Evolutionary conservation across 2,329 filamentous ascomycete species (phyloP), one percentile per base, ranked within the genome.

Genomic region (Monilinia laxa): DNA sequence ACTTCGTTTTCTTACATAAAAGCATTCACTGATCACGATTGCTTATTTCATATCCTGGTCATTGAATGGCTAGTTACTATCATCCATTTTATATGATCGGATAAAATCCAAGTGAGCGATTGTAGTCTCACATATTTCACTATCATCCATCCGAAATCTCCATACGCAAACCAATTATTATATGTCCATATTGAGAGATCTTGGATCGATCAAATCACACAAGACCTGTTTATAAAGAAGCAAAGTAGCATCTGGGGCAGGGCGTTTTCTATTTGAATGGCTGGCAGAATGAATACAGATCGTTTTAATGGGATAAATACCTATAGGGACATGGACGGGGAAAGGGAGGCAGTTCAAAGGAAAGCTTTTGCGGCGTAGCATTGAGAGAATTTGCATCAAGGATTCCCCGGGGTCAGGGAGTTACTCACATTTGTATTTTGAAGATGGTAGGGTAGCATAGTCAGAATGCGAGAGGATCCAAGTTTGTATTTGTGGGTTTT

Each of bases 171-270:
- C 28, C 35, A 51, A 11, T 35, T 51, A 58, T 52, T 62, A 25
- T 20, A 49, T 62, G 58, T 62, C 31, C 31, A 62, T 62, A 62
- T 38, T 62, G 45, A 62, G 31, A 40, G 58, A 40, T 12, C 45
- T 25, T 40, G 14, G 58, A 51, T 62, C 31, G 45, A 62, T 51
- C 58, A 38, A 51, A 51, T 45, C 45, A 40, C 45, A 62, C 35
- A 52, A 51, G 45, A 51, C 58, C 45, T 62, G 58, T 62, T 51
- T 51, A 62, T 62, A 51, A 58, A 60, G 45, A 60, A 51, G 31
- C 57, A 49, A 35, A 60, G 31, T 35, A 35, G 57, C 58, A 62
- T 62, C 45, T 51, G 45, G 58, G 45, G n/a, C 28, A 38, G 45
- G 58, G 58, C 58, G 58, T 62, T 62, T 62, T 25, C 38, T n/a